Evolutionary conservation across 2,329 filamentous ascomycete genomes (phyloP), one percentile per base, ranked within the genome.

Genomic region (Pseudofabraea citricarpa): DNA sequence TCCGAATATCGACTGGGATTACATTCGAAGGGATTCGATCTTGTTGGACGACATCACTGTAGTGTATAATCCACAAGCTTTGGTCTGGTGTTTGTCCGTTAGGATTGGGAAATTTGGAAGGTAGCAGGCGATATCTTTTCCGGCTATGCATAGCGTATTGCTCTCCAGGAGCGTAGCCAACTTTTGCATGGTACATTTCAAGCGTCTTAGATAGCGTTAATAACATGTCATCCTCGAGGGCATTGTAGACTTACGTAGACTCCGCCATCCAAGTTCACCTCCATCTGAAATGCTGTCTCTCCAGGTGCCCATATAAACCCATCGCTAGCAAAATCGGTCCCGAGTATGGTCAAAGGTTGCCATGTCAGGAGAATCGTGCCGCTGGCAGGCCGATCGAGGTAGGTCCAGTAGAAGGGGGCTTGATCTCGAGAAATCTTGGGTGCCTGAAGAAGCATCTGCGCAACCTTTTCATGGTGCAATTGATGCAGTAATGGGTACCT

Each of bases 341-440:
- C 80, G 43, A 87, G 66, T 45, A 83, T 78, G 56, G 9, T 83
- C 41, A 85, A 72, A 2, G 91, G 86, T 63, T 96, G 90, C 91
- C 91, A 97, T 41, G 86, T 85, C 50, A 97, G 73, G 61, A 93
- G 79, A 35, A 95, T 77, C 7, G 83, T 85, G 44, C 90, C 90
- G 65, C 95, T 88, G 41, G 75, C 75, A 9, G 91, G 91, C 41
- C 81, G 78, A 56, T 93, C 82, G 44, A 97, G 79, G 64, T 91
- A 95, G 36, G 86, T 90, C 91, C 91, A 98, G 67, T 85, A 87
- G 75, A 98, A 90, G 3, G 91, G 81, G 38, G 90, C 84, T 51
- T 83, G 74, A 59, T 94, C 85, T 64, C 88, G 87, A 55, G 90
- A 85, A 49, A 95, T 85, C 60, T 87, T 85, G 7, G 90, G 88